A percentile compares a stretch with the other conserved stretches of the same genome.
These are phyloP conservation scores for Chytriomyces confervae DNA, from an alignment of 192 early-diverging fungal genomes.

Conservation along the genomic window DNA sequence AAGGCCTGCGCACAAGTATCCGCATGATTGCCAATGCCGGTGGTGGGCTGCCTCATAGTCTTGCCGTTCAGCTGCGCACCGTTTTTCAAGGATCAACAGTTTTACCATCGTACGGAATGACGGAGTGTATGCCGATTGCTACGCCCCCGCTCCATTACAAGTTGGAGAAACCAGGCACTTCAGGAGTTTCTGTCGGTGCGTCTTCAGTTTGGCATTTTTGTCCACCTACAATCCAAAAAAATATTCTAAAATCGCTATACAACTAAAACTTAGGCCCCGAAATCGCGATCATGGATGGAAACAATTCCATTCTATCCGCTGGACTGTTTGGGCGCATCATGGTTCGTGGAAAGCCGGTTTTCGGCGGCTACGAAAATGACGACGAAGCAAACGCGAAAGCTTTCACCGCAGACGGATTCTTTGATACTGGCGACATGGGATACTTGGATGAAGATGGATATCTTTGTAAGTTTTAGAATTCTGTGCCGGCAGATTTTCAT, in stretches of 20 bases:
- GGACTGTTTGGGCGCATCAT: constrained; percentile 49
- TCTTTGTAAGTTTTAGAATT: constrained; percentile 39
- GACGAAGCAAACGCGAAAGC: constrained; percentile 31
- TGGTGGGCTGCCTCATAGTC: constrained; percentile 44
- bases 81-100: constrained; percentile 39
- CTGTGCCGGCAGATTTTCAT: neutral
- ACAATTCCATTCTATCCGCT: neutral
- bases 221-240: neutral
- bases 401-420: constrained; percentile 64
- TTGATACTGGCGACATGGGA: constrained; percentile 87
- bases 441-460: constrained; percentile 79
- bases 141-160: constrained; percentile 49
- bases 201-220: neutral
- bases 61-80: constrained; percentile 41
- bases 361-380: constrained; percentile 52
- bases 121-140: constrained; percentile 60
- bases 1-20: constrained; percentile 21
- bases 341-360: constrained; percentile 49
- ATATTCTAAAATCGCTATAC: neutral
- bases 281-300: neutral
- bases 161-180: constrained; percentile 48
- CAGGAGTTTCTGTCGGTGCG: constrained; percentile 37
- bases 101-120: constrained; percentile 57
- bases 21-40: constrained; percentile 55
- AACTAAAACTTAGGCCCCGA: neutral